phyloP scores from a whole-genome alignment of 1,284 basidiomycete species.

The Trichosporon asahii region DNA sequence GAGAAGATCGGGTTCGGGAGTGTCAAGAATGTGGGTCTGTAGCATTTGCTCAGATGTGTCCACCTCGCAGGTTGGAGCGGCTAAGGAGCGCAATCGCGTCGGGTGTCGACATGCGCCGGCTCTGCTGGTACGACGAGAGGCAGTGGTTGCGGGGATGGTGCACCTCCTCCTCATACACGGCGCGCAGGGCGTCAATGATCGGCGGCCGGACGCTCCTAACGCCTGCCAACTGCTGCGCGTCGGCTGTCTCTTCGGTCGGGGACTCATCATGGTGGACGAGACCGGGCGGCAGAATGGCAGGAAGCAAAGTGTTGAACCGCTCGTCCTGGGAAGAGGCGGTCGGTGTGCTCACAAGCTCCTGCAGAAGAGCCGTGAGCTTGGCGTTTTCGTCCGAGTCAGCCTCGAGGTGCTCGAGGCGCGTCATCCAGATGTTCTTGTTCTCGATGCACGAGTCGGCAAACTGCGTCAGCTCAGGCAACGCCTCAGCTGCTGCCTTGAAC shows the following conservation, averaged over 20 bases:
- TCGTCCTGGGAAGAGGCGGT: conserved; percentile 39
- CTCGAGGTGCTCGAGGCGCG: conserved; percentile 55
- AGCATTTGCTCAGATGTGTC: background rate
- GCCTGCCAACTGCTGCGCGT: background rate
- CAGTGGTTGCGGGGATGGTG: conserved; percentile 2
- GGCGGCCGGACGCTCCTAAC: background rate
- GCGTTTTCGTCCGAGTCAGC: conserved; percentile 17
- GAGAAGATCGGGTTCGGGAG: background rate
- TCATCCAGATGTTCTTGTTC: conserved; percentile 67
- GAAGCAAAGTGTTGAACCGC: conserved; percentile 51
- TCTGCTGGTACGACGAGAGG: background rate
- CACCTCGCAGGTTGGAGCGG: background rate
- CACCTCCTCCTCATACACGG: conserved; percentile 1
- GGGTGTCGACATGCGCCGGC: background rate
- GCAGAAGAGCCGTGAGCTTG: conserved; percentile 17
- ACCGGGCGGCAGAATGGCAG: conserved; percentile 47
- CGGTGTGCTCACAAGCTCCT: conserved; percentile 31
- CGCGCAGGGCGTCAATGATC: background rate
- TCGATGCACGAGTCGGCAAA: conserved; percentile 63
- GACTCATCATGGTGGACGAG: conserved; percentile 27
- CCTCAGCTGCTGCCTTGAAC: conserved; percentile 67
- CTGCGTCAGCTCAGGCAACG: conserved; percentile 66
- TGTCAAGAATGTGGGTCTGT: background rate
- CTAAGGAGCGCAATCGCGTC: conserved; percentile 1
- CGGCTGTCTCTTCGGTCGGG: background rate